These are phyloP conservation scores for Myxozyma neotropica DNA, from an alignment of 805 yeast species.

Conservation along the genomic window DNA sequence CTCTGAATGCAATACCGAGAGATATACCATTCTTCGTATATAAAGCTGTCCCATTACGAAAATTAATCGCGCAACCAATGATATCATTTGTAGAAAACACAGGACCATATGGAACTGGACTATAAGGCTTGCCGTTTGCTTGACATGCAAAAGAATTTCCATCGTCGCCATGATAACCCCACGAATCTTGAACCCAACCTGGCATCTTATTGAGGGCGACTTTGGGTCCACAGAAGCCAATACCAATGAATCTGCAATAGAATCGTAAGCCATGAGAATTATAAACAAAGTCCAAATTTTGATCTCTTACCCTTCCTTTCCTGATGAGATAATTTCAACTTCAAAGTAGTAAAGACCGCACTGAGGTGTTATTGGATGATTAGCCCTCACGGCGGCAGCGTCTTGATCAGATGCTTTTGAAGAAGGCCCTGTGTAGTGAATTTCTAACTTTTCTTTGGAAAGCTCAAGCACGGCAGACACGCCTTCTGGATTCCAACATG, in stretches of 20 bases:
- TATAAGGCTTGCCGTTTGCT: conserved; percentile 43
- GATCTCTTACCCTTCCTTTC: conserved; percentile 40
- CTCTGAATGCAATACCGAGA: conserved; percentile 56
- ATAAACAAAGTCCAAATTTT: neutral
- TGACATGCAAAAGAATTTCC: conserved; percentile 50
- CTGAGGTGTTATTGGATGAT: conserved; percentile 44
- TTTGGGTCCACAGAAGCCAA: conserved; percentile 51
- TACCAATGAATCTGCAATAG: conserved; percentile 43
- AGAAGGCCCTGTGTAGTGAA: conserved; percentile 17
- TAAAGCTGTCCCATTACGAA: conserved; percentile 62
- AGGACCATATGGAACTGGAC: conserved; percentile 42
- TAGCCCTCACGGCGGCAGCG: conserved; percentile 32
- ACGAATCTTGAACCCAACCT: conserved; percentile 52
- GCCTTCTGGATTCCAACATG: conserved; percentile 27
- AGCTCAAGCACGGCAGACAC: conserved; percentile 20
- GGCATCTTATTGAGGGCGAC: conserved; percentile 47
- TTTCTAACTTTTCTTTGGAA: conserved; percentile 23
- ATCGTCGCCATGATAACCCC: conserved; percentile 58
- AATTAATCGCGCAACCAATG: conserved; percentile 84
- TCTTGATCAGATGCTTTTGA: conserved; percentile 29
- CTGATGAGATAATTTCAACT: conserved; percentile 46
- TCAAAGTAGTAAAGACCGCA: conserved; percentile 58
- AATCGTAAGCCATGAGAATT: conserved; percentile 5
- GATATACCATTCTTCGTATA: conserved; percentile 79
- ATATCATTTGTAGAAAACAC: conserved; percentile 60